Evolutionary conservation across 805 yeast genomes (phyloP).

Genomic region (Sugiyamaella floridensis): DNA sequence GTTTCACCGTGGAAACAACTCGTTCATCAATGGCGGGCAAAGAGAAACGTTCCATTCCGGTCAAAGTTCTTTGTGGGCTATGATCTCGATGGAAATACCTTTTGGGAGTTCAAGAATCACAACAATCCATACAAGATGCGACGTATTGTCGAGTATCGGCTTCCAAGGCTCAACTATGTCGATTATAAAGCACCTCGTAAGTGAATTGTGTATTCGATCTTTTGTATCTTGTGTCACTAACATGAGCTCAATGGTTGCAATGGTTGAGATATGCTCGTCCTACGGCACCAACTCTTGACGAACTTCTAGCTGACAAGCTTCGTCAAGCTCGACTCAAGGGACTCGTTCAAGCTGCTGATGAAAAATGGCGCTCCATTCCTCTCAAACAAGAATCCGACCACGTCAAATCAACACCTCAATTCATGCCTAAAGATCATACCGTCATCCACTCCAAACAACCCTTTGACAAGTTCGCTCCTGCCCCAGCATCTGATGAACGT

Average conservation of each 20-base stretch:
- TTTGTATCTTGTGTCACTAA: slow-evolving; percentile 10
- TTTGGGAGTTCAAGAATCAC: slow-evolving; percentile 70
- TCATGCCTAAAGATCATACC: neutral
- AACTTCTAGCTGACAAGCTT: slow-evolving; percentile 49
- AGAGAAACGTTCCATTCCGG: slow-evolving; percentile 62
- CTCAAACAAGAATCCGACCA: slow-evolving; percentile 17
- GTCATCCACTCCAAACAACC: neutral
- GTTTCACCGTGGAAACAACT: slow-evolving; percentile 46
- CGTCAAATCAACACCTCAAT: neutral
- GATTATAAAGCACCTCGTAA: slow-evolving; percentile 50
- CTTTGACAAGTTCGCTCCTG: neutral
- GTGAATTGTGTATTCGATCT: slow-evolving; percentile 10
- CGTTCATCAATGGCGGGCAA: slow-evolving; percentile 51
- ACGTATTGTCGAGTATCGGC: slow-evolving; percentile 54
- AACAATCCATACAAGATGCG: slow-evolving; percentile 46
- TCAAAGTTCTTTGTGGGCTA: slow-evolving; percentile 60
- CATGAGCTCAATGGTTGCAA: slow-evolving; percentile 61
- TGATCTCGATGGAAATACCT: slow-evolving; percentile 77
- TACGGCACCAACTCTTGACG: slow-evolving; percentile 55
- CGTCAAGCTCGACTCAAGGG: slow-evolving; percentile 49
- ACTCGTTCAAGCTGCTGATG: slow-evolving; percentile 40
- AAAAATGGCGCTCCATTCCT: slow-evolving; percentile 32
- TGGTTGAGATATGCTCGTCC: slow-evolving; percentile 67
- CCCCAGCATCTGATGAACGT: neutral
- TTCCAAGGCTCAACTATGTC: slow-evolving; percentile 41